Evolutionary conservation across 352 stramenopile genomes (phyloP).

Genomic region (Phytophthora multivora): DNA sequence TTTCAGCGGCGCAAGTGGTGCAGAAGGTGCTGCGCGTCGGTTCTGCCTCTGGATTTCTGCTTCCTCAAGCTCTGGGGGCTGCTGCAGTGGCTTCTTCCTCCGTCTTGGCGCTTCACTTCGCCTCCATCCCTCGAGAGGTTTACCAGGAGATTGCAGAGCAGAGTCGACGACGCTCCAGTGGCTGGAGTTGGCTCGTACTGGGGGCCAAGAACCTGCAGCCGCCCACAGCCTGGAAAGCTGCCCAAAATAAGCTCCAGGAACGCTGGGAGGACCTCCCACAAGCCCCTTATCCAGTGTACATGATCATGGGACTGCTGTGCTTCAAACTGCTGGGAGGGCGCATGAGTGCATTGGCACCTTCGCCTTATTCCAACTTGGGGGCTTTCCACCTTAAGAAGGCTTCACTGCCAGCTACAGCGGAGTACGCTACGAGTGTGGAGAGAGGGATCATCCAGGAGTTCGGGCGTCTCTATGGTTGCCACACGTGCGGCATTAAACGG

Average conservation of each 20-base stretch:
- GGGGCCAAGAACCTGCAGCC: conserved; percentile 21
- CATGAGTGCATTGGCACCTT: conserved; percentile 74
- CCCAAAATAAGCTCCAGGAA: conserved; percentile 33
- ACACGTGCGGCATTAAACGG: conserved; percentile 78
- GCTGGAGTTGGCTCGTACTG: conserved; percentile 34
- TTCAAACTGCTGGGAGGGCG: conserved; percentile 80
- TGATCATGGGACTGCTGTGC: conserved; percentile 74
- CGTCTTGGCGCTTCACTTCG: conserved; percentile 49
- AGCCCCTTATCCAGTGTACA: conserved; percentile 66
- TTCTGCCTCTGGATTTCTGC: conserved; percentile 47
- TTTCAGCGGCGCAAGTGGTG: conserved; percentile 48
- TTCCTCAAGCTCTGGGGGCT: conserved; percentile 44
- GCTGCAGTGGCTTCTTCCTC: conserved; percentile 58
- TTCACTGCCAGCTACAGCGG: conserved; percentile 71
- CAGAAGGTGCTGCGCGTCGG: conserved; percentile 54
- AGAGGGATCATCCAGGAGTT: conserved; percentile 81
- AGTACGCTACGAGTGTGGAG: conserved; percentile 72
- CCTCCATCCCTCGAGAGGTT: conserved; percentile 51
- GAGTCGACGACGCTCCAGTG: conserved; percentile 22
- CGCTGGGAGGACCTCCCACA: conserved; percentile 46
- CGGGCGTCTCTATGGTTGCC: conserved; percentile 77
- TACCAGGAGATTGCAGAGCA: conserved; percentile 36
- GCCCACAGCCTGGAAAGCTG: conserved; percentile 28
- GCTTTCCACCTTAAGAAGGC: conserved; percentile 81
- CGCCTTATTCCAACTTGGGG: conserved; percentile 72